A percentile compares a stretch with the other conserved stretches of the same genome.
Conservation (phyloP, 2,329 filamentous ascomycete species). For the Cordyceps tenuipes region DNA sequence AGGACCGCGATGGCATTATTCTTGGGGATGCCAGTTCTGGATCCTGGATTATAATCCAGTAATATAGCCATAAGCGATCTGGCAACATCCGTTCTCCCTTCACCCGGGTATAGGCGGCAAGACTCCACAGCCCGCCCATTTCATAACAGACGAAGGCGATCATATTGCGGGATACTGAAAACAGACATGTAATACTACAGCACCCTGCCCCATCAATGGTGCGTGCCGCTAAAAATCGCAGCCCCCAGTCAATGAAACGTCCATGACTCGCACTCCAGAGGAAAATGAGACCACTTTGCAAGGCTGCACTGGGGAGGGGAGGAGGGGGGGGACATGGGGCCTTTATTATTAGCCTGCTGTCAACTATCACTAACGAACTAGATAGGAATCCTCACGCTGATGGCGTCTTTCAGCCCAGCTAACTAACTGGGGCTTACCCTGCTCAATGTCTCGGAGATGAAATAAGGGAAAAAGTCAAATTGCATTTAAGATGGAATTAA, state of each 20-base stretch:
- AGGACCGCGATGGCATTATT: not conserved
- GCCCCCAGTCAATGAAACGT: slow-evolving; percentile 3
- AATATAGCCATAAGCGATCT: not conserved
- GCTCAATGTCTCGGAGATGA: not conserved
- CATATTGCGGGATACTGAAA: slow-evolving; percentile 8
- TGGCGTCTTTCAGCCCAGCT: not conserved
- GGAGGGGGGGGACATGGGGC: too few relatives aligned
- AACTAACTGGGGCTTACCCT: not conserved
- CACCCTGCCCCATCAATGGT: not conserved
- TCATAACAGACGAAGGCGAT: slow-evolving; percentile 11
- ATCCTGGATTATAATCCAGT: not conserved
- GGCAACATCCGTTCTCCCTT: not conserved
- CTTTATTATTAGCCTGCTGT: too few relatives aligned
- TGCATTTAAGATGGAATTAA: not conserved
- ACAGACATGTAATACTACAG: slow-evolving; percentile 2
- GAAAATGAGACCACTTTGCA: slow-evolving; percentile 1
- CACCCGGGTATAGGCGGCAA: not conserved
- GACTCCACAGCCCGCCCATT: slow-evolving; percentile 6
- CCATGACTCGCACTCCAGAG: slow-evolving; percentile 4
- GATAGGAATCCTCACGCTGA: not conserved
- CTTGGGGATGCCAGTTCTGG: not conserved
- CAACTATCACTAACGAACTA: not conserved
- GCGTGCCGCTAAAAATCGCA: not conserved
- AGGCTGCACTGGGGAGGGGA: not conserved
- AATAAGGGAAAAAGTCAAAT: not conserved